Evolutionary conservation across 768 basidiomycete genomes (phyloP), one percentile per base, ranked within the genome.

Genomic region (Suillus subluteus): DNA sequence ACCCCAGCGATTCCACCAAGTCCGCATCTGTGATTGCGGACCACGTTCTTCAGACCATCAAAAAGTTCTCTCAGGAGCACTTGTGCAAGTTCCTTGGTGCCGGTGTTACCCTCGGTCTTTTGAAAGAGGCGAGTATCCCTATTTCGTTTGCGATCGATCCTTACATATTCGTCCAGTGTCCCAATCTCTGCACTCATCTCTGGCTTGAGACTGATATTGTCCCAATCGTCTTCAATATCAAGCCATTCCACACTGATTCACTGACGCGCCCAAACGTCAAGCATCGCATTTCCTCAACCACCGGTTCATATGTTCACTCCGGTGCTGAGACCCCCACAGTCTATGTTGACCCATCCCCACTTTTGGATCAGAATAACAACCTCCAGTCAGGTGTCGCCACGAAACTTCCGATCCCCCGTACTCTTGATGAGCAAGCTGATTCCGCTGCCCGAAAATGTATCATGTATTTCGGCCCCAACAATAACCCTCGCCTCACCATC

Each of bases 11-110:
- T 61, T 81, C 86, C 12, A 82, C 86, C 18, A 84, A 84, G 68
- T 90, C 84, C 73, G 83, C 85, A 15, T 77, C 84, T 63, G 82
- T 81, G 30, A 91, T 94, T 74, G 89, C 91, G 76, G 79, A 78
- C 58, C 86, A 87, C 68, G 82, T 94, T 69, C 73, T 92, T 65
- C 79, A 86, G n/a, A 84, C 85, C 13, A 76, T 95, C 62, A 86
- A 87, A 74, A 86, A 87, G 71, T 94, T 94, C 81, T 87, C 88
- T 56, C 79, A 82, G 35, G 89, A 91, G 70, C 93, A 95, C 75
- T 78, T 94, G 30, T 91, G 92, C 85, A 94, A 94, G 82, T 93
- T 95, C 82, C 83, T 94, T 68, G 92, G 92, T 70, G 90, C 90
- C 6, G 93, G 93, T 71, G 84, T 95, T 65, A 91, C 93, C 48